Conservation (phyloP, 1,284 basidiomycete genomes). For the Lentinula novae-zelandiae region DNA sequence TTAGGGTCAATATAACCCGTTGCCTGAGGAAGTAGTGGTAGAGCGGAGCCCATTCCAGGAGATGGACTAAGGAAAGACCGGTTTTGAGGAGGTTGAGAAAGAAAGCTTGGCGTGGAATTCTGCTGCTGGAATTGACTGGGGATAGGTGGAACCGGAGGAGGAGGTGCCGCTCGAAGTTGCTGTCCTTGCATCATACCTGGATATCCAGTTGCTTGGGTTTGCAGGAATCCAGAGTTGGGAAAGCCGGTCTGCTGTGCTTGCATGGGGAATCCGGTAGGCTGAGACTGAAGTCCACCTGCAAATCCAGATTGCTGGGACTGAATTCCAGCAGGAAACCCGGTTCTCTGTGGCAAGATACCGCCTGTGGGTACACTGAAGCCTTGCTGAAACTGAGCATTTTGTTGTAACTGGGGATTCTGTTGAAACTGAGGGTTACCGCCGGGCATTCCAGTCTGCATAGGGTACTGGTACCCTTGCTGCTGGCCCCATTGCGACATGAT, state of each 20-base stretch:
- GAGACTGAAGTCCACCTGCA: constrained; percentile 32
- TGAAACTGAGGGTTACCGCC: constrained; percentile 36
- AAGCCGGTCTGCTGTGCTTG: constrained; percentile 31
- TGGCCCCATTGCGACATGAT: constrained; percentile 21
- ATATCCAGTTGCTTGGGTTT: constrained; percentile 49
- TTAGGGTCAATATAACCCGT: constrained; percentile 86
- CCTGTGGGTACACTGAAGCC: constrained; percentile 14
- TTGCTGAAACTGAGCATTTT: constrained; percentile 29
- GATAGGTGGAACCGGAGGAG: constrained; percentile 60
- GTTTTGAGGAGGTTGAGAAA: constrained; percentile 38
- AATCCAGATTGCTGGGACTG: constrained; percentile 29
- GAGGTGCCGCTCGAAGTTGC: constrained; percentile 44
- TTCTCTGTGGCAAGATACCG: constrained; percentile 37
- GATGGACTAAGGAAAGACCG: constrained; percentile 58
- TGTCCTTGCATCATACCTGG: constrained; percentile 45
- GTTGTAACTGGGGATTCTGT: constrained; percentile 49
- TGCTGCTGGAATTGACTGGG: constrained; percentile 54
- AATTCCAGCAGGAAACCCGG: constrained; percentile 29
- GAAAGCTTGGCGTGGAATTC: constrained; percentile 29
- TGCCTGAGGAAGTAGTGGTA: constrained; percentile 67
- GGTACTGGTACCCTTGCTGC: constrained; percentile 53
- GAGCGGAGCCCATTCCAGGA: constrained; percentile 36
- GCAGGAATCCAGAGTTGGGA: constrained; percentile 31
- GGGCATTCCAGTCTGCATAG: constrained; percentile 49
- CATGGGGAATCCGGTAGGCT: constrained; percentile 38